Evolutionary conservation across 1,139 yeast genomes (phyloP).

Genomic region (Saccharomyces hybrid): DNA sequence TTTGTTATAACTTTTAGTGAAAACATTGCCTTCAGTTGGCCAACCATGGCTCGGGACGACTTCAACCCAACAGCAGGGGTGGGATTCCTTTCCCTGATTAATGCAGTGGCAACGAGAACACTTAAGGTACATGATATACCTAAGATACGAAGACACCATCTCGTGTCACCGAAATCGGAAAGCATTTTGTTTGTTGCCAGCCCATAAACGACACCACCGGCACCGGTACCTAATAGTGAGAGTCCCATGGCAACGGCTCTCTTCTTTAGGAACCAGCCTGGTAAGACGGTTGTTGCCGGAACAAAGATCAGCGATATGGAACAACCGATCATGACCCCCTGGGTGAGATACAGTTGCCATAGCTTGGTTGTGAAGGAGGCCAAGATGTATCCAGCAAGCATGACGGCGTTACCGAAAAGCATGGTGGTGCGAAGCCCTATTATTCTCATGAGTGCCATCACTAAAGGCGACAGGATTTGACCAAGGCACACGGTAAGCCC

Average conservation of each 20-base stretch:
- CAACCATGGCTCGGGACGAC: slow-evolving; percentile 12
- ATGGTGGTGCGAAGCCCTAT: slow-evolving; percentile 37
- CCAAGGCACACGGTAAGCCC: slow-evolving; percentile 56
- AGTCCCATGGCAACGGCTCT: slow-evolving; percentile 53
- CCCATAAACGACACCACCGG: slow-evolving; percentile 45
- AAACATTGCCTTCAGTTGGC: slow-evolving; percentile 10
- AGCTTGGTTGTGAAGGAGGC: slow-evolving; percentile 56
- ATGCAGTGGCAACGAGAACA: slow-evolving; percentile 33
- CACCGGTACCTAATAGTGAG: slow-evolving; percentile 51
- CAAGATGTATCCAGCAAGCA: slow-evolving; percentile 50
- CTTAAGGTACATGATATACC: slow-evolving; percentile 39
- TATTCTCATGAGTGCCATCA: slow-evolving; percentile 33
- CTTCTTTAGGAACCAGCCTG: slow-evolving; percentile 54
- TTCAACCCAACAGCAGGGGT: slow-evolving; percentile 27
- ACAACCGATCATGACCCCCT: slow-evolving; percentile 58
- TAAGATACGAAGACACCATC: slow-evolving; percentile 61
- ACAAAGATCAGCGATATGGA: slow-evolving; percentile 54
- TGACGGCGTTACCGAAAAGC: slow-evolving; percentile 43
- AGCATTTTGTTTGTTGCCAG: slow-evolving; percentile 36
- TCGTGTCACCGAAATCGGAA: slow-evolving; percentile 46
- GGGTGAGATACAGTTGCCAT: slow-evolving; percentile 63
- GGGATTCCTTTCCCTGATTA: slow-evolving; percentile 43
- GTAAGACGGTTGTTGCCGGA: slow-evolving; percentile 50
- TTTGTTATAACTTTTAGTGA: slow-evolving; percentile 12
- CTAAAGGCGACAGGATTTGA: slow-evolving; percentile 51